Conservation (phyloP, 208 protist genomes). For the Paratrypanosoma confusum region DNA sequence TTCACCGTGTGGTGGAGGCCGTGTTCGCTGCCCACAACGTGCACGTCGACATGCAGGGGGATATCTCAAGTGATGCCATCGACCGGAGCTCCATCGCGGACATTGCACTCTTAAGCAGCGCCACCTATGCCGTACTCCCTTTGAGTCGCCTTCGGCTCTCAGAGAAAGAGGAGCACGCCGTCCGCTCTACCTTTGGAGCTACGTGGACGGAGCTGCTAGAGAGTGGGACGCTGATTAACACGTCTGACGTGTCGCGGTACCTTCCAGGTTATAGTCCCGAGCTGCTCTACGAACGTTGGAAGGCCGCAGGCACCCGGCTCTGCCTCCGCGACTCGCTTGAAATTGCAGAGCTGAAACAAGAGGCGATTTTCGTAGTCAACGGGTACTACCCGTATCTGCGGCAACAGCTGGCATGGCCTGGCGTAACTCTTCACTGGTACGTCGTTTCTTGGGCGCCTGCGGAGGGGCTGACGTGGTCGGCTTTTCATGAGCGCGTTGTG, state of each 20-base stretch:
- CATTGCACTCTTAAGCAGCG: slow-evolving; percentile 21
- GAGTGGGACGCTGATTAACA: slow-evolving; percentile 22
- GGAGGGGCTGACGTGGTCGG: slow-evolving; percentile 25
- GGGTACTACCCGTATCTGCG: slow-evolving; percentile 30
- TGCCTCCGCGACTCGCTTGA: slow-evolving; percentile 17
- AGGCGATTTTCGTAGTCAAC: slow-evolving; percentile 34
- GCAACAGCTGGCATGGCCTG: slow-evolving; percentile 19
- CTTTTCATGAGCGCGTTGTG: slow-evolving; percentile 34
- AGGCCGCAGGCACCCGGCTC: slow-evolving; percentile 4
- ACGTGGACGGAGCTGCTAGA: slow-evolving; percentile 19
- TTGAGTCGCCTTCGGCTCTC: slow-evolving; percentile 17
- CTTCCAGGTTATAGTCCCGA: slow-evolving; percentile 17
- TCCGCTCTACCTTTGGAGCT: slow-evolving; percentile 14
- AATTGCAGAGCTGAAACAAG: slow-evolving; percentile 15
- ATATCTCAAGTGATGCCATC: slow-evolving; percentile 19
- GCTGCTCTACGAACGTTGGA: slow-evolving; percentile 22
- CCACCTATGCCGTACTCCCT: slow-evolving; percentile 23
- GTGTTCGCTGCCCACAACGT: slow-evolving; percentile 17
- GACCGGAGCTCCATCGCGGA: slow-evolving; percentile 22
- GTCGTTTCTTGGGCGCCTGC: slow-evolving; percentile 23
- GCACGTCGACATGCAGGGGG: slow-evolving; percentile 34
- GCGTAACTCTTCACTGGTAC: slow-evolving; percentile 36
- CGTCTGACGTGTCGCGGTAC: slow-evolving; percentile 20
- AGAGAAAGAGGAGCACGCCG: slow-evolving; percentile 9
- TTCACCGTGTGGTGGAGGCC: slow-evolving; percentile 21